Evolutionary conservation across 805 yeast species (phyloP).

Genomic region (Metschnikowia hibisci): DNA sequence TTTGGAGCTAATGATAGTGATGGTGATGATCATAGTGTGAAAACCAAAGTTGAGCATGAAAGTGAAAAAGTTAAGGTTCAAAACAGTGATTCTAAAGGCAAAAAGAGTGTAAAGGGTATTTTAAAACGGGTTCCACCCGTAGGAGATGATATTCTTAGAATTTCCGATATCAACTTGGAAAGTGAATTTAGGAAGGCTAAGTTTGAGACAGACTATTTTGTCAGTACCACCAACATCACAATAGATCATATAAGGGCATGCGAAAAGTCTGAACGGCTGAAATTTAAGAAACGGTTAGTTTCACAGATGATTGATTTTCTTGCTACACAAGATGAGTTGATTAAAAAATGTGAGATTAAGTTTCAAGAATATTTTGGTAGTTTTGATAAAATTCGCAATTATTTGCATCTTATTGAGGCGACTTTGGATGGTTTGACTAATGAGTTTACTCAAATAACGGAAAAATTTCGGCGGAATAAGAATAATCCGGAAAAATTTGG

Average conservation of each 20-base stretch:
- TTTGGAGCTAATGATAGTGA: background rate
- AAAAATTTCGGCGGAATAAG: background rate
- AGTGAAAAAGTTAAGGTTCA: background rate
- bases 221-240: background rate
- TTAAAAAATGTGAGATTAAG: background rate
- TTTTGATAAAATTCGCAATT: background rate
- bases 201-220: background rate
- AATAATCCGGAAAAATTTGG: background rate
- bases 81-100: background rate
- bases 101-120: background rate
- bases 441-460: background rate
- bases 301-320: background rate
- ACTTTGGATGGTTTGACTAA: background rate
- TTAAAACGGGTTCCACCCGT: background rate
- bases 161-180: background rate
- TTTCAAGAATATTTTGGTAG: background rate
- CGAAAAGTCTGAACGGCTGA: background rate
- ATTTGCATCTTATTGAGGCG: constrained; percentile 1
- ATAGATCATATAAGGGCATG: background rate
- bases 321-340: background rate
- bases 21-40: background rate
- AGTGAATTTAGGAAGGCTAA: background rate
- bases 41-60: background rate
- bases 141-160: background rate
- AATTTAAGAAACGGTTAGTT: background rate